These are phyloP conservation scores for Globisporangium takayamanum DNA, from an alignment of 352 stramenopile species.

Conservation along the genomic window DNA sequence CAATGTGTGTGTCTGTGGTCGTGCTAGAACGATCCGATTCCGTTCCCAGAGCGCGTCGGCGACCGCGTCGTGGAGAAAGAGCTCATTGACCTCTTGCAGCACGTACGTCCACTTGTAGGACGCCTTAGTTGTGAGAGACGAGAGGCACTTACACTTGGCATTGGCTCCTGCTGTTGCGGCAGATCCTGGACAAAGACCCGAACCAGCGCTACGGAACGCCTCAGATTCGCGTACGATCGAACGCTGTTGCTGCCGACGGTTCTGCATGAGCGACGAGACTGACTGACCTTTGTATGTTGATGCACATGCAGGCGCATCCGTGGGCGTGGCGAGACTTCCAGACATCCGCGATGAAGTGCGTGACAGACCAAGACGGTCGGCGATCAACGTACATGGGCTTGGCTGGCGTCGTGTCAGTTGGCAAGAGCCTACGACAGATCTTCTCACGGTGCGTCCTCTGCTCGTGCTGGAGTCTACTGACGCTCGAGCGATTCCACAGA, in stretches of 20 bases:
- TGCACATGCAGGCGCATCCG: slow-evolving; percentile 33
- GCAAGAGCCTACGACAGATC: slow-evolving; percentile 49
- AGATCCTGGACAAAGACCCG: slow-evolving; percentile 78
- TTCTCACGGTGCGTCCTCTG: slow-evolving; percentile 33
- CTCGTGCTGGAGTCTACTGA: background rate
- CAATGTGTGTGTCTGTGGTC: background rate
- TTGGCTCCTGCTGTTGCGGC: background rate
- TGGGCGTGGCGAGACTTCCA: slow-evolving; percentile 75
- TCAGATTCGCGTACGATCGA: slow-evolving; percentile 61
- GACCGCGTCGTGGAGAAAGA: slow-evolving; percentile 45
- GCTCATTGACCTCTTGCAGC: slow-evolving; percentile 57
- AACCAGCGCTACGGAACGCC: slow-evolving; percentile 45
- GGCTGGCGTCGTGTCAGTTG: slow-evolving; percentile 38
- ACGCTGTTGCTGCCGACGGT: background rate
- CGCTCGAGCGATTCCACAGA: background rate
- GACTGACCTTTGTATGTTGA: background rate
- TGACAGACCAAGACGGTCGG: slow-evolving; percentile 41
- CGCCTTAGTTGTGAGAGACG: too few species aligned
- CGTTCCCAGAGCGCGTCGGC: slow-evolving; percentile 35
- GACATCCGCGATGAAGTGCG: slow-evolving; percentile 59
- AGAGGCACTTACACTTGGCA: too few species aligned
- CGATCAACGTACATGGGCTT: slow-evolving; percentile 37
- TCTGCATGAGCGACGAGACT: background rate
- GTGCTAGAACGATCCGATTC: slow-evolving; percentile 52
- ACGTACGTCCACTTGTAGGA: slow-evolving; percentile 22